Conservation (phyloP, 805 yeast species). For the Metschnikowia chrysomelidarum region DNA sequence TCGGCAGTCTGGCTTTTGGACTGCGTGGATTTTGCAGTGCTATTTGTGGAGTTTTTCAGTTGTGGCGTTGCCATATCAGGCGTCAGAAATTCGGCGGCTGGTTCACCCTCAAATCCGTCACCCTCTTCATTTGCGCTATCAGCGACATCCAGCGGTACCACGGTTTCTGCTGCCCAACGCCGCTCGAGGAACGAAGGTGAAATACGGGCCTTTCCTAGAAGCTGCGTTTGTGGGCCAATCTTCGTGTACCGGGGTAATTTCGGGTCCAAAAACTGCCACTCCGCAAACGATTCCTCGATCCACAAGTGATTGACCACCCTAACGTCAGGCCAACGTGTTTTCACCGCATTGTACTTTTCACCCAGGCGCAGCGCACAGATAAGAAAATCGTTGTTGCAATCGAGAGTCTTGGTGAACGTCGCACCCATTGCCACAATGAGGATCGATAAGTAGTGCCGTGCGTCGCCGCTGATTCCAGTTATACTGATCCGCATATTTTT, state of each 20-base stretch:
- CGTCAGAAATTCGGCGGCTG: neutral
- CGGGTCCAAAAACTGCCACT: slow-evolving; percentile 55
- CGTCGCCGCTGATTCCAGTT: slow-evolving; percentile 84
- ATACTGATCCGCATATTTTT: slow-evolving; percentile 57
- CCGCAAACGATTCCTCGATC: slow-evolving; percentile 75
- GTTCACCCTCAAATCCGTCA: slow-evolving; percentile 7
- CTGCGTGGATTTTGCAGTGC: neutral
- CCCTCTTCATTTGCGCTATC: slow-evolving; percentile 23
- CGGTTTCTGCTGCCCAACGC: neutral
- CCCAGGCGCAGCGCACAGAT: slow-evolving; percentile 69
- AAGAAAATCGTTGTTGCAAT: slow-evolving; percentile 66
- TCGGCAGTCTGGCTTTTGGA: neutral
- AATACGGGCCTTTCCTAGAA: slow-evolving; percentile 10
- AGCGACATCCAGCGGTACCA: slow-evolving; percentile 20
- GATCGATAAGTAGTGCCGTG: slow-evolving; percentile 66
- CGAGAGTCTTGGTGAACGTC: slow-evolving; percentile 62
- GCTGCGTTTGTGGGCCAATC: slow-evolving; percentile 18
- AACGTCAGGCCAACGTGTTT: slow-evolving; percentile 54
- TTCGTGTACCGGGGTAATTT: slow-evolving; percentile 46
- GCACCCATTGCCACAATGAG: slow-evolving; percentile 75
- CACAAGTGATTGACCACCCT: slow-evolving; percentile 76
- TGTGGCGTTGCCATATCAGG: neutral
- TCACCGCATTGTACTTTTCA: slow-evolving; percentile 71
- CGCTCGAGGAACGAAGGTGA: neutral
- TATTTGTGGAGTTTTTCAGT: neutral